Evolutionary conservation across 306 rosid species (phyloP), one percentile per base, ranked within the genome.

Genomic region (Quercus bicolor): DNA sequence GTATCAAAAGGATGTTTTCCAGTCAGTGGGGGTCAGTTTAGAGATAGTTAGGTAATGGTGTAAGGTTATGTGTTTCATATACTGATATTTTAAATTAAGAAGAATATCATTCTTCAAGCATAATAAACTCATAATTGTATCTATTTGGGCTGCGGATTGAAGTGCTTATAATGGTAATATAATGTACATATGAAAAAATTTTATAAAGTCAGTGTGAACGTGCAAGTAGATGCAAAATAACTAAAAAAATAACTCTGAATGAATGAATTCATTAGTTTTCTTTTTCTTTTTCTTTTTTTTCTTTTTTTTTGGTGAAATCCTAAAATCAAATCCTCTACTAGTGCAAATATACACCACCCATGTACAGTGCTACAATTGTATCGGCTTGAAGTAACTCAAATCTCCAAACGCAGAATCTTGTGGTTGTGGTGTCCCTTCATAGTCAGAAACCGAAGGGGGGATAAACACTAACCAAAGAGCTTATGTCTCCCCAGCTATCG

Each of bases 401-500:
- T 90, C 86, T 4, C 86, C 80, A 56, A 85, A 88, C 77, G 83
- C 81, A 77, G 75, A 55, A 83, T 82, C 89, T 54, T 68, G 80
- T 56, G 75, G 77, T 3, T 31, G 55, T 4, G 60, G 86, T 79
- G 86, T 82, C 79, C 76, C 83, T 73, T 87, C 90, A 65, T 80
- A 88, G 19, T 85, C 89, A 77, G 94, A 88, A 79, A 89, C 86
- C 86, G 87, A 70, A 77, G 85, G 84, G 82, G 20, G 92, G 85
- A 79, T 82, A 80, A 80, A 84, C 51, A 33, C 5, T 5, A 43
- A 43, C 89, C 79, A 86, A 69, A 71, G 94, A 86, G 75, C 68
- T 85, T 73, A 84, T 89, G 72, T 90, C 96, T 59, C 91, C 97
- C 97, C 93, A 91, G 37, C 89, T 86, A 21, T 73, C 83, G 73